These are phyloP conservation scores for Lathyrus aphaca DNA, from an alignment of 306 rosid species.

Conservation along the genomic window DNA sequence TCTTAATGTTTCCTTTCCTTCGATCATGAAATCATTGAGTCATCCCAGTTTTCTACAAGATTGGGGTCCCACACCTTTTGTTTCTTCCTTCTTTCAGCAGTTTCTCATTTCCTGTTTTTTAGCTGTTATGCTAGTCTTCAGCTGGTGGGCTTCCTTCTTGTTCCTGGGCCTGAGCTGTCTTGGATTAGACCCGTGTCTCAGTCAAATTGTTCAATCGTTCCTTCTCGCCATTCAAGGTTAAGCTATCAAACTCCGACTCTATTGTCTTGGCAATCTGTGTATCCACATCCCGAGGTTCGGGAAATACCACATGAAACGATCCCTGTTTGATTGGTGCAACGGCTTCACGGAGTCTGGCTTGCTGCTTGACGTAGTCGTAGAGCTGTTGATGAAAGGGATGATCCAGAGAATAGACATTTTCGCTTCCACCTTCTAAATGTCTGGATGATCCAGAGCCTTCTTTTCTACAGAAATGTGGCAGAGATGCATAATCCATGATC, in stretches of 20 bases:
- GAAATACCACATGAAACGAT: constrained; percentile 79
- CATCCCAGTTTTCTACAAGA: background rate
- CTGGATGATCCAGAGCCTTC: constrained; percentile 85
- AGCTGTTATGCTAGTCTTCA: background rate
- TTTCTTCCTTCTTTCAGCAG: background rate
- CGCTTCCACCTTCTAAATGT: constrained; percentile 51
- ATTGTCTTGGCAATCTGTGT: constrained; percentile 58
- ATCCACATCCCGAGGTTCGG: constrained; percentile 64
- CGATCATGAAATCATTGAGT: constrained; percentile 1
- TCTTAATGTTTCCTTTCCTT: background rate
- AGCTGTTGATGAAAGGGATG: constrained; percentile 88
- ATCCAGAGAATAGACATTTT: constrained; percentile 76
- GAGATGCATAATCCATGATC: constrained; percentile 87
- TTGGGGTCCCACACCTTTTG: constrained; percentile 1
- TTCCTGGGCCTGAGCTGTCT: background rate
- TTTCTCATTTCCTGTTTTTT: background rate
- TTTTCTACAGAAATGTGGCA: constrained; percentile 83
- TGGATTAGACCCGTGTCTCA: background rate
- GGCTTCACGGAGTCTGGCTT: constrained; percentile 50
- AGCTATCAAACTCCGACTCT: constrained; percentile 54
- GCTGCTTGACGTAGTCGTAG: constrained; percentile 71
- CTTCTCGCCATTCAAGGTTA: background rate
- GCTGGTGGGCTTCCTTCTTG: constrained; percentile 1
- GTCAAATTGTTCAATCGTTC: constrained; percentile 2
- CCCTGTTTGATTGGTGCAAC: constrained; percentile 68